Base-by-base conservation (phyloP, 768 basidiomycete genomes). In the Sporobolomyces pararoseus region DNA sequence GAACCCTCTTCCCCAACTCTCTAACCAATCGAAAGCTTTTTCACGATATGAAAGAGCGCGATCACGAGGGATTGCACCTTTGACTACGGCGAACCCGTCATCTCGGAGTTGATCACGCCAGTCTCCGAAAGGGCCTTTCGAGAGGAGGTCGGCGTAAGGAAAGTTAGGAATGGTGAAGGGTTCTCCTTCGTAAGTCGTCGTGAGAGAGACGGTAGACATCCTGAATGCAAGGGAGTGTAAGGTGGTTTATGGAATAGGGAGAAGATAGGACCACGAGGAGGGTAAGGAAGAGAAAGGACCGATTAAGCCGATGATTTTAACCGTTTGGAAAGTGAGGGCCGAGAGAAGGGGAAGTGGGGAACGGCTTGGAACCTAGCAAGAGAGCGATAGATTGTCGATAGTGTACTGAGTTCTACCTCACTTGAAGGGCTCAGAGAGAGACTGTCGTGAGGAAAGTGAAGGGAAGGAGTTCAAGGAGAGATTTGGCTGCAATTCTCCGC, bases 21-120 rank as follows among this genome's bases (percentile, higher is more conserved):
- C 63, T 50, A 77, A 65, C 70, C 75, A 79, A 12, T 31, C 65
- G 57, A 73, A 50, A 16, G 75, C 77, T 14, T 34, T 19, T 10
- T 60, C 19, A 31, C 72, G 63, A 65, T 77, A 78, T 17, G 62
- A 49, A 54, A 72, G 68, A 7, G 76, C 76, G 17, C 57, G 29
- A 21, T 70, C 75, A 29, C 70, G 39, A 1, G 77, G 70, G 29
- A 79, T 72, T 29, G 77, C 74, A 31, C 63, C 61, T 29, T 78
- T 78, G 13, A 79, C 65, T 58, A 70, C 52, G 63, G 68, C 74
- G 68, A 65, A 78, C n/a, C 72, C 75, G 39, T 70, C 66, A 16
- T 57, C 44, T 7, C 50, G 61, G 17, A 72, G 73, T 27, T 32
- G 47, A 60, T 73, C 72, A 21, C 72, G 64, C 39, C 49, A 73